Conservation (phyloP, 2,329 filamentous ascomycete genomes). For the Alternaria sp. region DNA sequence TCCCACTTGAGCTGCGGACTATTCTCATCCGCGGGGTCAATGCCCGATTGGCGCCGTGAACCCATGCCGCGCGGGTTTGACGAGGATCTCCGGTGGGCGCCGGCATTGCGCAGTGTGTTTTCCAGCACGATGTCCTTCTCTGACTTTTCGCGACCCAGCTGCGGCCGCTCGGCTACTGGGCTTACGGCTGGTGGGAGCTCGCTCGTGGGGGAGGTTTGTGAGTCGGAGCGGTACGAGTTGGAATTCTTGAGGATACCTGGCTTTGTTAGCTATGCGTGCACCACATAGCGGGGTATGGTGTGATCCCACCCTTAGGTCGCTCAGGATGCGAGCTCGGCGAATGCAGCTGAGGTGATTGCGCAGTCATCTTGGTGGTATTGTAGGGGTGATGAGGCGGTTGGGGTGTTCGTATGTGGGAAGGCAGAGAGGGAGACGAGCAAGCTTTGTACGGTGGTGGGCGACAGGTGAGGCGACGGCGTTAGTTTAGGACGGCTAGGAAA, state of each 20-base stretch:
- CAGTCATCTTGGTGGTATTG: slow-evolving; percentile 35
- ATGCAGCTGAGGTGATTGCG: slow-evolving; percentile 45
- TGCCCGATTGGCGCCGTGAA: slow-evolving; percentile 75
- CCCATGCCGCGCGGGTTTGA: slow-evolving; percentile 73
- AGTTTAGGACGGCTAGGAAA: slow-evolving; percentile 16
- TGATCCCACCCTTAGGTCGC: slow-evolving; percentile 55
- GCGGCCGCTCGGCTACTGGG: slow-evolving; percentile 51
- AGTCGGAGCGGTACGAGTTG: slow-evolving; percentile 66
- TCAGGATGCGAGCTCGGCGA: slow-evolving; percentile 50
- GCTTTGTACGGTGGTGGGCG: slow-evolving; percentile 5
- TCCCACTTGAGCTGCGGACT: slow-evolving; percentile 94
- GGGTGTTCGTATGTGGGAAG: slow-evolving; percentile 7
- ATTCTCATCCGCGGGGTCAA: slow-evolving; percentile 63
- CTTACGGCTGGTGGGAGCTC: slow-evolving; percentile 47
- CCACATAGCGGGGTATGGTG: slow-evolving; percentile 6
- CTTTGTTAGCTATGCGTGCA: slow-evolving; percentile 19
- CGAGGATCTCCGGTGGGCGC: slow-evolving; percentile 83
- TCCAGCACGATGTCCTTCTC: slow-evolving; percentile 91
- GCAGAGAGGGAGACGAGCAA: slow-evolving; percentile 1
- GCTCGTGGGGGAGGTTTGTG: slow-evolving; percentile 57
- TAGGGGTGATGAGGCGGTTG: slow-evolving; percentile 22
- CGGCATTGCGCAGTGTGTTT: slow-evolving; percentile 95
- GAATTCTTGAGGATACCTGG: slow-evolving; percentile 95
- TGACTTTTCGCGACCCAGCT: slow-evolving; percentile 62
- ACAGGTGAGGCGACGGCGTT: slow-evolving; percentile 6